Conservation (phyloP, 768 basidiomycete species). For the Russula sp. region DNA sequence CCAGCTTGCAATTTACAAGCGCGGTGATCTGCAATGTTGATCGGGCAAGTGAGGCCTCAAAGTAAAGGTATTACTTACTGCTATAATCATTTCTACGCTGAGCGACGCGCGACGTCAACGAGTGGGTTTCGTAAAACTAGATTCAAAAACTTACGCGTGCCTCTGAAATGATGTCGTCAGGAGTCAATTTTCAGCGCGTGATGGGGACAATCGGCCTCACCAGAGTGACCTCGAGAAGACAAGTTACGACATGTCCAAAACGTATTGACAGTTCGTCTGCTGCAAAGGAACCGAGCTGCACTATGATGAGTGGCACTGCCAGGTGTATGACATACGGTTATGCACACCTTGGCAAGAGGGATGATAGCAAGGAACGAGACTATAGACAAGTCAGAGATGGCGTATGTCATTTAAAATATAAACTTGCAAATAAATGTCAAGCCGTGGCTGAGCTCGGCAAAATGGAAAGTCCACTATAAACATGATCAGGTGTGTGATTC, state of each 20-base stretch:
- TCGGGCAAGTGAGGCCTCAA: conserved; percentile 8
- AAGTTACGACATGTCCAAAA: conserved; percentile 78
- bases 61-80: conserved; percentile 28
- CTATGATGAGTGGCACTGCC: conserved; percentile 1
- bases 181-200: neutral
- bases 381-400: conserved; percentile 26
- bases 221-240: conserved; percentile 79
- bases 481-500: conserved; percentile 1
- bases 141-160: conserved; percentile 27
- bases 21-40: conserved; percentile 38
- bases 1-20: conserved; percentile 39
- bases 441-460: conserved; percentile 46
- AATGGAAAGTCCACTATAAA: conserved; percentile 69
- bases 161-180: conserved; percentile 22
- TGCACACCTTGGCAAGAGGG: conserved; percentile 67
- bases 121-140: neutral
- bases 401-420: neutral
- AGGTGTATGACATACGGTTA: neutral
- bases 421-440: conserved; percentile 68
- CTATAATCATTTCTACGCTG: conserved; percentile 41
- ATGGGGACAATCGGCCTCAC: conserved; percentile 33
- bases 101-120: neutral
- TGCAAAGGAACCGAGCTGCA: conserved; percentile 70
- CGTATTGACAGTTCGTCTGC: conserved; percentile 81
- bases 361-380: conserved; percentile 79